Evolutionary conservation across 2,329 filamentous ascomycete genomes (phyloP), one percentile per base, ranked within the genome.

Genomic region (Aspergillus ibericus): DNA sequence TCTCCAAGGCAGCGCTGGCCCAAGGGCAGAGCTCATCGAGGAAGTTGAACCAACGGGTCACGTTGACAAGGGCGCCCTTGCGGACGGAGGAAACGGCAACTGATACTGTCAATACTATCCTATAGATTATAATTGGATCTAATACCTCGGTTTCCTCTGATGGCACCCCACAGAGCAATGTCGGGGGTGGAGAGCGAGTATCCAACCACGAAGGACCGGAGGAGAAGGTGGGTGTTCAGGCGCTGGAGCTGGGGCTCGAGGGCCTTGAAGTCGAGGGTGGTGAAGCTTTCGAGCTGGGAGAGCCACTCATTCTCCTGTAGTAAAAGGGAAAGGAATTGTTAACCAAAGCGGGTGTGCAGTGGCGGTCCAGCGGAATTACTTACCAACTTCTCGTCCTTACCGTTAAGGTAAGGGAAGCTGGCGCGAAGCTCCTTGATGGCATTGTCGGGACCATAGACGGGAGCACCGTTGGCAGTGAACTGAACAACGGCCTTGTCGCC

Each of bases 31-130:
- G 85, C 67, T 91, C 85, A 76, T 96, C 92, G 66, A 98, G 82
- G 74, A 89, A 96, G 68, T 82, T 84, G 77, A 93, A 96, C 93
- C 93, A 98, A 65, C 93, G 86, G 55, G 86, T 85, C 60, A 96
- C 76, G 75, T 95, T 96, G 59, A 84, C 81, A 66, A 93, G 85
- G 27, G 85, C 80, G 46, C 88, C 90, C 77, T 91, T 91, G 78
- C 91, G 90, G 68, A 96, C 83, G 66, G 90, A 91, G 4, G 90
- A 87, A 65, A 90, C 83, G 16, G 91, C 89, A n/a, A 92, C 90
- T 25, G 22, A 3, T 25, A 3, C 22, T 25, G 22, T 25, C 5
- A 25, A 25, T 25, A 25, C 5, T 25, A 25, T 25, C 22, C 22
- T 3, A 25, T 25, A 3, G 3, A 25, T 25, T 25, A 25, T 25